These are phyloP conservation scores for Porogramme epimiltina DNA, from an alignment of 1,284 basidiomycete genomes.

Conservation along the genomic window DNA sequence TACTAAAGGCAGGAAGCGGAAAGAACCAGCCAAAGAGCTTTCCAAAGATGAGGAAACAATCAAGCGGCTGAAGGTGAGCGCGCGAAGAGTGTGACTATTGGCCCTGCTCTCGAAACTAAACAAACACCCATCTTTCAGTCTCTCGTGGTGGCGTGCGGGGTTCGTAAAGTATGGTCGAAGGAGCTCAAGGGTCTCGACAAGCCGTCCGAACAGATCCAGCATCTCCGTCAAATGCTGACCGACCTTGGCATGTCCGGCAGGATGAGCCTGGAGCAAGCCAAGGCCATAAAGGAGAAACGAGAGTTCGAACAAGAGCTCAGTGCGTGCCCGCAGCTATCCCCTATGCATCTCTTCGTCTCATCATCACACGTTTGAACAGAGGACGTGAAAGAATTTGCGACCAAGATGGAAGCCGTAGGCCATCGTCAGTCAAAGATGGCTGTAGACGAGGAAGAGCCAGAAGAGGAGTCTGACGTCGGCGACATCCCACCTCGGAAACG, in stretches of 20 bases:
- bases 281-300: slow-evolving; percentile 65
- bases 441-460: slow-evolving; percentile 24
- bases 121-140: slow-evolving; percentile 45
- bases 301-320: slow-evolving; percentile 82
- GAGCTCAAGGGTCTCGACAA: slow-evolving; percentile 67
- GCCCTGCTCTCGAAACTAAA: background rate
- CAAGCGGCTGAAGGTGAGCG: slow-evolving; percentile 37
- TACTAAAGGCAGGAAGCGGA: slow-evolving; percentile 25
- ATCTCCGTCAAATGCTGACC: slow-evolving; percentile 62
- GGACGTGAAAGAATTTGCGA: slow-evolving; percentile 65
- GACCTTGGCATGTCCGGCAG: slow-evolving; percentile 82
- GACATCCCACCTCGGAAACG: slow-evolving; percentile 33
- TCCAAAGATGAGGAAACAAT: slow-evolving; percentile 38
- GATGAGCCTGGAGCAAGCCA: slow-evolving; percentile 80
- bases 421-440: slow-evolving; percentile 18
- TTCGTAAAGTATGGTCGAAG: slow-evolving; percentile 81
- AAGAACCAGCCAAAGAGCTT: slow-evolving; percentile 28
- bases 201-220: slow-evolving; percentile 65
- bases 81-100: background rate
- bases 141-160: slow-evolving; percentile 77
- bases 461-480: slow-evolving; percentile 38
- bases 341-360: no score
- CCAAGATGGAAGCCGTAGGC: slow-evolving; percentile 29
- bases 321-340: no score
- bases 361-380: slow-evolving; percentile 44